Evolutionary conservation across 192 early-diverging fungal species (phyloP), one percentile per base, ranked within the genome.

Genomic region (Linnemannia elongata): DNA sequence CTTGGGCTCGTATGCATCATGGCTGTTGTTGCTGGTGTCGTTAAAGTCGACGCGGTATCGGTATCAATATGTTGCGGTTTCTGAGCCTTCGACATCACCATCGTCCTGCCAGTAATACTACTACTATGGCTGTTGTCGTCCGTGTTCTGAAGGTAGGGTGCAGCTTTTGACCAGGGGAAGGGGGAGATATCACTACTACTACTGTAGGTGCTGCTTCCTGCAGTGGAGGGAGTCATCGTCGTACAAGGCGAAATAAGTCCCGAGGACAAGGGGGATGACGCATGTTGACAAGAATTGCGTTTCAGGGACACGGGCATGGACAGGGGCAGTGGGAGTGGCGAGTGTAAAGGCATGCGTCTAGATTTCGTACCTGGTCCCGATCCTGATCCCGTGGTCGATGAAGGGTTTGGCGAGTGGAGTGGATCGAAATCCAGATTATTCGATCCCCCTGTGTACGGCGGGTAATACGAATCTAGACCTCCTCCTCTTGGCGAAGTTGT

Each of bases 311-410:
- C 4, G 18, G 47, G 18, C 17, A 20, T 1, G 47, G 47, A 13
- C 44, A 45, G 12, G 5, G 55, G 10, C 1, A 57, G 55, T 9
- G 55, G 55, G 24, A 27, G n/a, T 9, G 55, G 55, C 0, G 60
- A 66, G 60, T 30, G 60, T 66, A 13, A 30, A 66, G 60, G 60
- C 60, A 66, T 66, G 60, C 60, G 60, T 33, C 27, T 66, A 66
- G 30, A 66, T 66, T 66, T 66, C 60, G 60, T 66, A 30, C 27
- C 9, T 66, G 49, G 20, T 5, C 30, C 60, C 5, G 52, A 20
- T 24, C 22, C 52, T 22, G 55, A 57, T n/a, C 55, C 55, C n/a
- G 24, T 57, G 27, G 60, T 66, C 30, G 30, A 66, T 66, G 60
- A 63, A 13, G 27, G 60, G n/a, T 49, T 1, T 20, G 47, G 47